These are phyloP conservation scores for Suillus discolor DNA, from an alignment of 768 basidiomycete genomes.

Conservation along the genomic window DNA sequence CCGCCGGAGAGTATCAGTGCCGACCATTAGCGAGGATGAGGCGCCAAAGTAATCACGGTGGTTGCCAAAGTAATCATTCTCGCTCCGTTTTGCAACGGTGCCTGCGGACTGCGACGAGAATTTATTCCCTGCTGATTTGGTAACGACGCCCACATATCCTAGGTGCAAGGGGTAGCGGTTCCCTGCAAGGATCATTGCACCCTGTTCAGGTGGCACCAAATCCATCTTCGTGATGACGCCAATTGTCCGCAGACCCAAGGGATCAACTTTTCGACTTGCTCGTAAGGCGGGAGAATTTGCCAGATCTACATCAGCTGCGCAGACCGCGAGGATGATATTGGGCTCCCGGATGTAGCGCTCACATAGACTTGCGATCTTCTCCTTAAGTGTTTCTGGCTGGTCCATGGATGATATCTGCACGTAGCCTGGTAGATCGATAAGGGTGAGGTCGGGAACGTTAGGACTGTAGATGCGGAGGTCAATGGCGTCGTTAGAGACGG, in stretches of 20 bases:
- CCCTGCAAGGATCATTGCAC: constrained; percentile 78
- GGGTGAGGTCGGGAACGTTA: constrained; percentile 93
- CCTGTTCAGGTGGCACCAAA: constrained; percentile 81
- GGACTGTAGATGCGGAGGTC: constrained; percentile 97
- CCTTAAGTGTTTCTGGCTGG: constrained; percentile 92
- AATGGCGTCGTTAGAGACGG: constrained; percentile 90
- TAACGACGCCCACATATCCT: constrained; percentile 96
- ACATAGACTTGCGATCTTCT: constrained; percentile 87
- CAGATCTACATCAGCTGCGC: constrained; percentile 97
- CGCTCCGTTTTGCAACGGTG: constrained; percentile 54
- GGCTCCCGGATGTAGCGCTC: constrained; percentile 99
- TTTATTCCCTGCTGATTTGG: constrained; percentile 71
- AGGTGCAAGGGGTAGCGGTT: constrained; percentile 97
- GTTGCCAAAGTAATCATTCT: constrained; percentile 67
- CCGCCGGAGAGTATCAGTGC: constrained; percentile 86
- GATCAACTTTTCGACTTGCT: constrained; percentile 93
- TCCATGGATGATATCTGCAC: constrained; percentile 94
- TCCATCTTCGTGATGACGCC: constrained; percentile 99
- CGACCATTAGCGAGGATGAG: constrained; percentile 77
- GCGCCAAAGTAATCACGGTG: constrained; percentile 65
- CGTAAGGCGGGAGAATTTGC: constrained; percentile 96
- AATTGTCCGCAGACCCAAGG: constrained; percentile 86
- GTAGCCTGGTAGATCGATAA: constrained; percentile 97
- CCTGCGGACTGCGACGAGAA: constrained; percentile 51
- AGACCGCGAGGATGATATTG: constrained; percentile 98